Evolutionary conservation across 202 grass and related monocot species (phyloP).

Genomic region (Zizania palustris): DNA sequence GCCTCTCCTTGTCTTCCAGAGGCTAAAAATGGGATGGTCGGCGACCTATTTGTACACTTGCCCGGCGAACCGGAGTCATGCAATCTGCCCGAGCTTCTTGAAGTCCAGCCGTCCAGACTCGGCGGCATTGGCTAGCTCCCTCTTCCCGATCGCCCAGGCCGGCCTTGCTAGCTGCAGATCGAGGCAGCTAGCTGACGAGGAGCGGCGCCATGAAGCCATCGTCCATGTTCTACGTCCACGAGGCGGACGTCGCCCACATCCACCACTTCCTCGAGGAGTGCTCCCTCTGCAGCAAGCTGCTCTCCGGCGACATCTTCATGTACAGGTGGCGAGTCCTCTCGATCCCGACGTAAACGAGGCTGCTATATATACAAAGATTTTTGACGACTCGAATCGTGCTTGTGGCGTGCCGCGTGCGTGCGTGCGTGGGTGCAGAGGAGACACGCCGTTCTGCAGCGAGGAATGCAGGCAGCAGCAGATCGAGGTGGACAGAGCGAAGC

Average conservation of each 20-base stretch:
- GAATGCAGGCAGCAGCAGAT: slow-evolving; percentile 91
- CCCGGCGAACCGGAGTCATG: neutral
- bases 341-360: too few relatives aligned
- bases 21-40: slow-evolving; percentile 44
- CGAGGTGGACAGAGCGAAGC: slow-evolving; percentile 74
- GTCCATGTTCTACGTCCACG: slow-evolving; percentile 67
- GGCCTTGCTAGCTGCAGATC: slow-evolving; percentile 4
- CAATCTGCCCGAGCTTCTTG: slow-evolving; percentile 41
- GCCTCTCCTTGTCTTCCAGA: slow-evolving; percentile 16
- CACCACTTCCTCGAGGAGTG: slow-evolving; percentile 81
- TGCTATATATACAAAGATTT: too few relatives aligned
- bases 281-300: slow-evolving; percentile 70
- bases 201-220: slow-evolving; percentile 48
- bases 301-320: slow-evolving; percentile 92
- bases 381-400: too few relatives aligned
- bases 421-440: slow-evolving; percentile 51
- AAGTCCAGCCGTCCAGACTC: slow-evolving; percentile 43
- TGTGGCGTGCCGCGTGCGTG: too few relatives aligned
- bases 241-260: slow-evolving; percentile 41
- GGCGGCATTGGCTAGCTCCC: slow-evolving; percentile 40
- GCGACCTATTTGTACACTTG: slow-evolving; percentile 41
- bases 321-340: slow-evolving; percentile 45
- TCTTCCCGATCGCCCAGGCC: slow-evolving; percentile 36
- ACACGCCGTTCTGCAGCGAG: slow-evolving; percentile 95
- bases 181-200: slow-evolving; percentile 33